A percentile compares a stretch with the other conserved stretches of the same genome.
Evolutionary conservation across 352 stramenopile species (phyloP).

Genomic region (Poterioochromonas sp.): DNA sequence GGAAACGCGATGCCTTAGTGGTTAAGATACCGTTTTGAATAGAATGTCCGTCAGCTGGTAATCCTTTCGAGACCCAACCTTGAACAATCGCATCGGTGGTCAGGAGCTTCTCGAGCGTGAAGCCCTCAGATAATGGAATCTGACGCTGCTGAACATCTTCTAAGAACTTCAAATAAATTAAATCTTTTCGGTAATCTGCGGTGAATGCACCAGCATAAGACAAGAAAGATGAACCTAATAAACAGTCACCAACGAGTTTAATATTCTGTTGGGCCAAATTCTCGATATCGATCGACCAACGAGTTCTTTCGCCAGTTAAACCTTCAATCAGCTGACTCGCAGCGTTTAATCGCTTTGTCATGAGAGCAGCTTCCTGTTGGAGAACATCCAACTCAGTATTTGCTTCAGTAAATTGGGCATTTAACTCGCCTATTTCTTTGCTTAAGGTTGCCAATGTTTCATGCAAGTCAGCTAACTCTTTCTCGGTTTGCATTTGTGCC

Average conservation of each 20-base stretch:
- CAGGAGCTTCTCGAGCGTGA: constrained; percentile 74
- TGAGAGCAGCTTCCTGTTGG: constrained; percentile 79
- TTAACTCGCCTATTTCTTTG: constrained; percentile 70
- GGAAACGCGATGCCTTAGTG: constrained; percentile 80
- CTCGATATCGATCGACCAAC: constrained; percentile 76
- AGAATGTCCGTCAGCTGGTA: constrained; percentile 83
- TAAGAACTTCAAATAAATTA: constrained; percentile 69
- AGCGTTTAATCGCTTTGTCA: constrained; percentile 76
- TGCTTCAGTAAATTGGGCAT: constrained; percentile 73
- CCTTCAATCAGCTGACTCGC: constrained; percentile 74
- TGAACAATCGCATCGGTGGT: constrained; percentile 83
- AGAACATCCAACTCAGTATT: constrained; percentile 80
- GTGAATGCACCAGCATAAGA: constrained; percentile 81
- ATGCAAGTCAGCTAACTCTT: constrained; percentile 51
- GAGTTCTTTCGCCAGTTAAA: constrained; percentile 69
- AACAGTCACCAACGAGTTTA: constrained; percentile 68
- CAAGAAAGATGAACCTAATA: constrained; percentile 76
- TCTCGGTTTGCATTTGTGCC: constrained; percentile 55
- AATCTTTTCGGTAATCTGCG: constrained; percentile 60
- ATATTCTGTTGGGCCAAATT: constrained; percentile 48
- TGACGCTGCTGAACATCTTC: constrained; percentile 58
- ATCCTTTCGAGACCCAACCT: constrained; percentile 79
- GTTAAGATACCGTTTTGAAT: constrained; percentile 90
- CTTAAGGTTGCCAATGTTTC: constrained; percentile 64
- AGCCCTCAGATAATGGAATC: constrained; percentile 71